Evolutionary conservation across 1,284 basidiomycete genomes (phyloP).

Genomic region (Boletus semigastroideus): DNA sequence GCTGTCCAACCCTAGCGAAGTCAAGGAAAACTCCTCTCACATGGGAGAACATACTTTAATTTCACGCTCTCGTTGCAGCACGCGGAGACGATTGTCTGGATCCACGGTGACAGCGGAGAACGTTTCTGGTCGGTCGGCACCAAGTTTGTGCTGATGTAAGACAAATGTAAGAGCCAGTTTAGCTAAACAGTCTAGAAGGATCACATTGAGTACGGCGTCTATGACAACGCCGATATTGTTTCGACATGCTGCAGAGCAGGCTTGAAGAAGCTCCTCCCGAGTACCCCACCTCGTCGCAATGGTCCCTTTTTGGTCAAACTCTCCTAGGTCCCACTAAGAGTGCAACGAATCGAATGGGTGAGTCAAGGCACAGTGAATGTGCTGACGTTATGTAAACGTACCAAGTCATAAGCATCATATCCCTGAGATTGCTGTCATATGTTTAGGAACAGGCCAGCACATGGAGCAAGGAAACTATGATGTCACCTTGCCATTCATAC

Average conservation of each 20-base stretch:
- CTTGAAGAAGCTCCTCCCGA: constrained; percentile 74
- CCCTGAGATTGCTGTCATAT: constrained; percentile 58
- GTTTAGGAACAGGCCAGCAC: constrained; percentile 6
- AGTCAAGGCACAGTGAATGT: background rate
- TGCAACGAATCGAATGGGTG: background rate
- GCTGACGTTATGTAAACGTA: constrained; percentile 32
- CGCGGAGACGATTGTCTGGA: constrained; percentile 57
- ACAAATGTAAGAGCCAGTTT: constrained; percentile 4
- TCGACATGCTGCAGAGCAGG: constrained; percentile 58
- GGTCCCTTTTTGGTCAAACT: constrained; percentile 87
- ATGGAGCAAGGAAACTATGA: constrained; percentile 29
- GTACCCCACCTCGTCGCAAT: constrained; percentile 89
- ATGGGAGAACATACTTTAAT: constrained; percentile 55
- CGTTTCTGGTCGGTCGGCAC: constrained; percentile 78
- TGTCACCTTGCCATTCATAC: constrained; percentile 47
- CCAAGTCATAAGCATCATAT: constrained; percentile 81
- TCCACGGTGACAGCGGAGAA: constrained; percentile 80
- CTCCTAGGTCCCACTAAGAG: constrained; percentile 83
- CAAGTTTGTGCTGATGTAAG: constrained; percentile 66
- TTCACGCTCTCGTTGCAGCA: constrained; percentile 60
- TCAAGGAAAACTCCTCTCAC: constrained; percentile 7
- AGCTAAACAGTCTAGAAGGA: constrained; percentile 16
- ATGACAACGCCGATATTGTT: constrained; percentile 67
- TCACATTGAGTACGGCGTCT: constrained; percentile 77
- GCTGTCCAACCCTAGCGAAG: constrained; percentile 74